These are phyloP conservation scores for Colletotrichum theobromicola DNA, from an alignment of 2,329 filamentous ascomycete species.

Conservation along the genomic window DNA sequence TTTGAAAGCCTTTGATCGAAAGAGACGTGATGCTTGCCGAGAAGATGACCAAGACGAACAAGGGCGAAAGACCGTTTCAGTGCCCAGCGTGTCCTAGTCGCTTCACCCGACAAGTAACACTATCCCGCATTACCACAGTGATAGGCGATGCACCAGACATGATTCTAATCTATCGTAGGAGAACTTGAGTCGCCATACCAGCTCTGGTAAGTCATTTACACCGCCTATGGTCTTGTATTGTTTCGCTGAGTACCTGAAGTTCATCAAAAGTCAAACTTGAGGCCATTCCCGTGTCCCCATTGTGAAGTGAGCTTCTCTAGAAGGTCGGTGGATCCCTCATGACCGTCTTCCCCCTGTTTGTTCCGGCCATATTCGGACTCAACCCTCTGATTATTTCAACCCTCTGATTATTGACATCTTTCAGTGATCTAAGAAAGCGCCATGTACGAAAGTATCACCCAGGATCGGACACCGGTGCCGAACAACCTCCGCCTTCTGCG, in stretches of 20 bases:
- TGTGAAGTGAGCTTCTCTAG: not conserved
- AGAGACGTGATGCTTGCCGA: not conserved
- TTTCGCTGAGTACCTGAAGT: not conserved
- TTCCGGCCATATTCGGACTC: not conserved
- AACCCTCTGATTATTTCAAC: not conserved
- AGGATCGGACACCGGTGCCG: not conserved
- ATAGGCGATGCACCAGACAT: not conserved
- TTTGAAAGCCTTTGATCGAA: not conserved
- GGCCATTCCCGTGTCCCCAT: not conserved
- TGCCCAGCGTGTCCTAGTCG: not conserved
- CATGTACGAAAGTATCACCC: not conserved
- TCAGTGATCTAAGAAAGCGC: not conserved
- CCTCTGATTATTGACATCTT: not conserved
- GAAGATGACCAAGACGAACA: not conserved
- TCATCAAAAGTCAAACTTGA: not conserved
- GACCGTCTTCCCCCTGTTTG: fast-evolving
- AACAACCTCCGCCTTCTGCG: not conserved
- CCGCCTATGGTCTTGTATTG: not conserved
- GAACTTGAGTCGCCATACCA: not conserved
- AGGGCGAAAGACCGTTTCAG: not conserved
- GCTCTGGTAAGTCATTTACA: not conserved
- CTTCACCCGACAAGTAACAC: not conserved
- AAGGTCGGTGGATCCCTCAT: not conserved
- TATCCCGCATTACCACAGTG: not conserved
- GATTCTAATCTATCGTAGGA: not conserved